A percentile compares a stretch with the other conserved stretches of the same genome.
phyloP scores from a whole-genome alignment of 73 alveolate genomes.

The Paraurostyla sp. region DNA sequence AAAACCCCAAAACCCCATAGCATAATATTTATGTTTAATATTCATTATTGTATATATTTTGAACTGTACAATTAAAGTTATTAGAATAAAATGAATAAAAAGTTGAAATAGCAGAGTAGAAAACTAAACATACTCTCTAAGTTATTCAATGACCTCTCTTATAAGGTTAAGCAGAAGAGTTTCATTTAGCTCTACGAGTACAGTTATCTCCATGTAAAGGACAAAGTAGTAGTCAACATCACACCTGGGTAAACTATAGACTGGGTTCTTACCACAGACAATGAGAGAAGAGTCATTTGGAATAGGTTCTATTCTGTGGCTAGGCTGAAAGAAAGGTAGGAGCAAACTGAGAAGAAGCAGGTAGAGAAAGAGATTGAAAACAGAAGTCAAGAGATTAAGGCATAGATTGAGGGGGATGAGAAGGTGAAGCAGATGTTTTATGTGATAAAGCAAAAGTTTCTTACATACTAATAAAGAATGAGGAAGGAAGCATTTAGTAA shows the following conservation, averaged over 20 bases:
- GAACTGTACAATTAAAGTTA: neutral
- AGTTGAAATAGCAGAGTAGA: neutral
- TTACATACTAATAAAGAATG: conserved; percentile 17
- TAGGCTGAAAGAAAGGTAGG: neutral
- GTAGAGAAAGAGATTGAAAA: neutral
- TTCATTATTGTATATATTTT: neutral
- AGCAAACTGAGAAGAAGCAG: neutral
- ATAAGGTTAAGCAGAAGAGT: neutral
- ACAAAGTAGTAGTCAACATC: too few relatives aligned
- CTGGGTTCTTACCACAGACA: too few relatives aligned
- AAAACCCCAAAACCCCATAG: too few relatives aligned
- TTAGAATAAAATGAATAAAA: conserved; percentile 12
- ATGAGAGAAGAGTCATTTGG: too few relatives aligned
- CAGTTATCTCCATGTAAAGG: neutral
- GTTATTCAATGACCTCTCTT: neutral
- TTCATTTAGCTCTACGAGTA: neutral
- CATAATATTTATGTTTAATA: too few relatives aligned
- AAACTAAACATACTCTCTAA: neutral
- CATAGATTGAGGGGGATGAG: neutral
- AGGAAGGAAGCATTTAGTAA: neutral
- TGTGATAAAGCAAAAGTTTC: conserved; percentile 12
- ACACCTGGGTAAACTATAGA: too few relatives aligned
- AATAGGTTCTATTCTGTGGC: too few relatives aligned
- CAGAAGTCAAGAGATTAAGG: neutral
- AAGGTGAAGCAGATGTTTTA: conserved; percentile 4